A percentile compares a stretch with the other conserved stretches of the same genome.
These are phyloP conservation scores for Artemisia argyi DNA, from an alignment of 129 eudicot genomes.

Conservation along the genomic window DNA sequence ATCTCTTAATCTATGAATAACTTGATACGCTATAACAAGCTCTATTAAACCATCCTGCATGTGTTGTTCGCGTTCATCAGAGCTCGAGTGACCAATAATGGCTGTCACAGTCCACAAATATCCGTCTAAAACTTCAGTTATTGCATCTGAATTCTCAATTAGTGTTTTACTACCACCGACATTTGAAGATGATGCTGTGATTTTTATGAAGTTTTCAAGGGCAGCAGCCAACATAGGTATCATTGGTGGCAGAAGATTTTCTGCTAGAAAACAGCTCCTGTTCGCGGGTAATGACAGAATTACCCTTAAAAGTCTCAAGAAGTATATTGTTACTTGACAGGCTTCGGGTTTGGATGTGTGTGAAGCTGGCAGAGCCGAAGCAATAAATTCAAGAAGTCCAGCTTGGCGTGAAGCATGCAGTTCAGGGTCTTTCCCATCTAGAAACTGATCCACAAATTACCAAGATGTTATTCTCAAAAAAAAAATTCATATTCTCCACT, in stretches of 20 bases:
- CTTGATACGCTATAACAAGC: slow-evolving; percentile 85
- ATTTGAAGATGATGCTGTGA: slow-evolving; percentile 68
- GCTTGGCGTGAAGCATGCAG: slow-evolving; percentile 95
- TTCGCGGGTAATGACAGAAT: slow-evolving; percentile 65
- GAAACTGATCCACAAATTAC: slow-evolving; percentile 47
- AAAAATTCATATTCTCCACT: too few relatives aligned
- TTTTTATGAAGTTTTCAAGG: slow-evolving; percentile 82
- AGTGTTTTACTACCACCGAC: slow-evolving; percentile 52
- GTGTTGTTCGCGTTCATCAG: slow-evolving; percentile 66
- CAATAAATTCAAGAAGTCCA: slow-evolving; percentile 90
- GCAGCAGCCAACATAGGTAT: slow-evolving; percentile 93
- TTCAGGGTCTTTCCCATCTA: slow-evolving; percentile 91
- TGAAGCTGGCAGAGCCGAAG: slow-evolving; percentile 96
- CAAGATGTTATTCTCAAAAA: slow-evolving; percentile 5
- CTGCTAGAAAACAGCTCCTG: slow-evolving; percentile 78
- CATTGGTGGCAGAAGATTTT: slow-evolving; percentile 86
- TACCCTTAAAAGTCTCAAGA: slow-evolving; percentile 73
- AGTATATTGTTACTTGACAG: slow-evolving; percentile 83
- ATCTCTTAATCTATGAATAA: slow-evolving; percentile 83
- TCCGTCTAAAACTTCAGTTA: slow-evolving; percentile 83
- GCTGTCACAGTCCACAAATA: slow-evolving; percentile 76
- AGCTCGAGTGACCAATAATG: slow-evolving; percentile 62
- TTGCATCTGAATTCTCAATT: slow-evolving; percentile 56
- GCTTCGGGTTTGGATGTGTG: slow-evolving; percentile 98
- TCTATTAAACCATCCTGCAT: slow-evolving; percentile 92